Evolutionary conservation across 192 early-diverging fungal species (phyloP).

Genomic region (Thamnidium elegans): DNA sequence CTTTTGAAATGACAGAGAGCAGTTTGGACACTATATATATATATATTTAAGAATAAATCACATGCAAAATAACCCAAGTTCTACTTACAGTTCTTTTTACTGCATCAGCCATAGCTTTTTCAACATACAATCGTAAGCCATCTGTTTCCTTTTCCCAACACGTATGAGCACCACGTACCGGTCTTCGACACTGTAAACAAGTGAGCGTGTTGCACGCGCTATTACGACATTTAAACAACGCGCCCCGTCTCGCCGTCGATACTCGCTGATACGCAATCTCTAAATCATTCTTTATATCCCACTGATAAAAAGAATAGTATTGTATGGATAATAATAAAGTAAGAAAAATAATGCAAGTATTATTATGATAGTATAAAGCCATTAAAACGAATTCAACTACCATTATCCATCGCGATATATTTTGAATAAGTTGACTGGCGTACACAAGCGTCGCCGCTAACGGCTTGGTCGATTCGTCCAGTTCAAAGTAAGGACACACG

Average conservation of each 20-base stretch:
- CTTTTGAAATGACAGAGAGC: constrained; percentile 53
- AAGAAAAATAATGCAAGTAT: constrained; percentile 8
- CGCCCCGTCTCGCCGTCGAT: constrained; percentile 26
- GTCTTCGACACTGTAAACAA: constrained; percentile 44
- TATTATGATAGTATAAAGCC: constrained; percentile 10
- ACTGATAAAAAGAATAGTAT: constrained; percentile 19
- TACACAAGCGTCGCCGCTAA: not conserved
- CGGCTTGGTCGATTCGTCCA: constrained; percentile 28
- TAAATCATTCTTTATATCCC: constrained; percentile 20
- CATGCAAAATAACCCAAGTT: too few species aligned
- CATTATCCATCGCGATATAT: constrained; percentile 16
- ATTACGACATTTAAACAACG: constrained; percentile 52
- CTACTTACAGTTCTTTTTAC: constrained; percentile 57
- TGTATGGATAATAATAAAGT: constrained; percentile 8
- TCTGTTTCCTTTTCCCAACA: constrained; percentile 53
- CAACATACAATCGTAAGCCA: constrained; percentile 52
- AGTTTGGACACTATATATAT: constrained; percentile 53
- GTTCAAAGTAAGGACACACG: constrained; percentile 36
- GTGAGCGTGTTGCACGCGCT: constrained; percentile 40
- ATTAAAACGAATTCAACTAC: constrained; percentile 15
- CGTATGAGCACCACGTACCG: constrained; percentile 42
- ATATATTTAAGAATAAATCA: not conserved
- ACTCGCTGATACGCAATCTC: constrained; percentile 30
- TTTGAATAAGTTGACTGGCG: not conserved
- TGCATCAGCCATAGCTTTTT: constrained; percentile 59